Evolutionary conservation across 345 rosid species (phyloP).

Genomic region (Camelina laxa): DNA sequence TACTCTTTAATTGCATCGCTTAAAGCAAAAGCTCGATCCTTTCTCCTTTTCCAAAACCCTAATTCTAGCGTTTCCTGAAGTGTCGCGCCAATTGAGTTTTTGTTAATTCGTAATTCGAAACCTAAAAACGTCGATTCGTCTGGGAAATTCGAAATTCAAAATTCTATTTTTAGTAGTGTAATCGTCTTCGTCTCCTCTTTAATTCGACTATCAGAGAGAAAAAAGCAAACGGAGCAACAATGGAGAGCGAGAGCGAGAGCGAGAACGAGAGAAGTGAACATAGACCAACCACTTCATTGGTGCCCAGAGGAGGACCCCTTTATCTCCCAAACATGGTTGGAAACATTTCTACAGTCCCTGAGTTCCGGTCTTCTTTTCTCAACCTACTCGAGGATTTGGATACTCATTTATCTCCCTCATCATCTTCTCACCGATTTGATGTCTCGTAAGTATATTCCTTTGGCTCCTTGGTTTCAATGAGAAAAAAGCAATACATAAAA

Average conservation of each 20-base stretch:
- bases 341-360: conserved; percentile 21
- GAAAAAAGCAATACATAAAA: neutral
- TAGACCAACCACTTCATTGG: neutral
- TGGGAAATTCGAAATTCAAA: neutral
- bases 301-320: conserved; percentile 49
- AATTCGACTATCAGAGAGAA: neutral
- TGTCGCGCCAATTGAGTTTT: neutral
- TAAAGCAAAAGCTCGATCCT: neutral
- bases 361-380: conserved; percentile 41
- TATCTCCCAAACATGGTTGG: conserved; percentile 43
- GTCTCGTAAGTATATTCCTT: conserved; percentile 34
- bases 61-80: neutral
- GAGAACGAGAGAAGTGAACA: conserved; percentile 29
- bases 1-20: neutral
- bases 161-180: neutral
- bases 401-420: conserved; percentile 34
- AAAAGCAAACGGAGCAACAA: neutral
- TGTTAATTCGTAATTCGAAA: neutral
- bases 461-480: neutral
- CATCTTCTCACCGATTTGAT: conserved; percentile 32
- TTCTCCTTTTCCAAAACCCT: neutral
- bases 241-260: conserved; percentile 21
- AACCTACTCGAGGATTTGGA: conserved; percentile 39
- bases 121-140: neutral
- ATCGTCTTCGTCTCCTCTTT: neutral